Base-by-base conservation (phyloP, 257 asterid genomes). In the Euphrasia confusa region DNA sequence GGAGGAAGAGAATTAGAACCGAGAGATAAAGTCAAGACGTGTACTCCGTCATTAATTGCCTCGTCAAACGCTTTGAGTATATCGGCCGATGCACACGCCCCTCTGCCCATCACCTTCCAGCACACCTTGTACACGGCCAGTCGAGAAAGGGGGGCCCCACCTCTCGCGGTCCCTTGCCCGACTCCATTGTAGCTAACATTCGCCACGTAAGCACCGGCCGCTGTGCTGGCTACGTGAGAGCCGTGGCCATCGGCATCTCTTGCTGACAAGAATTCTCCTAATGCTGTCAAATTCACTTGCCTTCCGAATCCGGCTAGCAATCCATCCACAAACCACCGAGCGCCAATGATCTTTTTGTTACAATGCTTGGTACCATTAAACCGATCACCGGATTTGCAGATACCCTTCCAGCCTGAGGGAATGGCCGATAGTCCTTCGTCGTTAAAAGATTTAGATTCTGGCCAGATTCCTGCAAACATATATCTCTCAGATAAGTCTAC, bases 71-170 rank as follows among this genome's bases (percentile, higher is more conserved):
- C 84, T 32, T 75, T 79, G 13, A 79, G 77, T 42, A 75, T 67
- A 61, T 79, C 81, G 10, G 80, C 80, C 0, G 78, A 30, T 7
- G 84, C 68, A 15, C 84, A 67, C 10, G 3, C n/a, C 2, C 69
- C 77, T 37, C 42, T 7, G 0, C 39, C 13, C 1, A 1, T 28
- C 33, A 27, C 54, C 0, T 32, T 14, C 80, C 83, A 79, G 60
- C 77, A 71, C 6, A 66, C 88, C 71, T 77, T 82, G 68, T 79
- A 82, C 21, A 70, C 32, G 11, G 88, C 83, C 47, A 82, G 55
- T 0, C 83, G 75, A 12, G 88, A 83, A 0, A 30, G 62, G 0
- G 85, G 81, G 21, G 81, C 88, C 0, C 88, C 88, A 1, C 88
- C 88, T 39, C 83, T 60, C 0, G 75, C 71, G 0, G 80, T 77